Evolutionary conservation across 2,329 filamentous ascomycete species (phyloP), one percentile per base, ranked within the genome.

Genomic region (Metarhizium album): DNA sequence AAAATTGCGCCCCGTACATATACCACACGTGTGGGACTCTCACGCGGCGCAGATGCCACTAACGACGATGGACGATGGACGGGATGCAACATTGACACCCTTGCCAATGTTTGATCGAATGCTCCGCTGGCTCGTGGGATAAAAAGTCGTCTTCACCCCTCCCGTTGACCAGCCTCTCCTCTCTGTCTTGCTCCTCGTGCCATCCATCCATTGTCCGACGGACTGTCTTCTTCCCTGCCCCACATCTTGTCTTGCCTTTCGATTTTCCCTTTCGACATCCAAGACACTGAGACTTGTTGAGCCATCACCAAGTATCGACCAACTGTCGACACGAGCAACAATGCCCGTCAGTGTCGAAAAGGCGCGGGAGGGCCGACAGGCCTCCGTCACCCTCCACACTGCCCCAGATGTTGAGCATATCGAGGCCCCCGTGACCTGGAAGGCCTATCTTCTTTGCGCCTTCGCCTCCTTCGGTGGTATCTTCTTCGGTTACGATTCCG

Each of bases 401-500:
- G 73, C 74, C 55, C 60, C 69, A 54, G 76, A 84, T 65, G 69
- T 83, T 55, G 70, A 72, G 57, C 72, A 75, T 55, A 76, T 85
- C 62, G 83, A 86, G 73, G 82, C 83, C 13, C 82, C 83, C 58
- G 76, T 86, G 59, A 86, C 82, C 57, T 69, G 79, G 68, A 82
- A 83, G 72, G 82, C 82, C 51, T 86, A 86, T 66, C 54, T 84
- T 47, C 77, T 86, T 62, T 86, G 82, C 67, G 82, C 80, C 56
- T 86, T 86, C 56, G 83, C 83, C 53, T 80, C 82, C 33, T 84
- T 86, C 54, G 83, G 83, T 61, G 83, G 80, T 67, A 85, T 87
- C 69, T 84, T 88, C 72, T 86, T 88, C 68, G 86, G 86, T 47
- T 90, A 86, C 68, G 86, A 89, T 61, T 86, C 84, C 42, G 86